phyloP scores from a whole-genome alignment of 257 asterid species.

The Ophiorrhiza pumila region DNA sequence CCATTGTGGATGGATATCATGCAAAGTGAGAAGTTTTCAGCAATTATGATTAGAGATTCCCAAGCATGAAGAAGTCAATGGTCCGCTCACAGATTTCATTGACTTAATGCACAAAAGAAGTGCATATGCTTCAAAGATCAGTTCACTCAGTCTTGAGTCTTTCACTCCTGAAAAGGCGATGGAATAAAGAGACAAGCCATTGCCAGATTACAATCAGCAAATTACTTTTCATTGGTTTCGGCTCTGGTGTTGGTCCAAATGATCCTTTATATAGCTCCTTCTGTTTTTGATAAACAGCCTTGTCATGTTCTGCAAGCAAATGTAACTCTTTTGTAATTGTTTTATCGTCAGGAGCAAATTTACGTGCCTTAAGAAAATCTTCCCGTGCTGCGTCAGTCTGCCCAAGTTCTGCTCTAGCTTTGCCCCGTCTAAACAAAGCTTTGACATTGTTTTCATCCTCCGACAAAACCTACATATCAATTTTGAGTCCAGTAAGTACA shows the following conservation, averaged over 20 bases:
- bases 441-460: constrained; percentile 88
- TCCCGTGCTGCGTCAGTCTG: constrained; percentile 94
- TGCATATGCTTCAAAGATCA: not conserved
- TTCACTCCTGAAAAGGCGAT: constrained; percentile 48
- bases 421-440: constrained; percentile 87
- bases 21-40: not conserved
- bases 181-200: constrained; percentile 61
- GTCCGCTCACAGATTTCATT: not conserved
- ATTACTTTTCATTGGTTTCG: constrained; percentile 47
- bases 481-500: not conserved
- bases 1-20: not conserved
- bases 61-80: not conserved
- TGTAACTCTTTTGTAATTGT: constrained; percentile 68
- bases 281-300: constrained; percentile 81
- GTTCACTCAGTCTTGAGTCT: constrained; percentile 57
- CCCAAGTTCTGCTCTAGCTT: constrained; percentile 93
- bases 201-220: constrained; percentile 60
- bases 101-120: constrained; percentile 3
- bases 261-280: constrained; percentile 92
- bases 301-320: constrained; percentile 72
- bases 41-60: not conserved
- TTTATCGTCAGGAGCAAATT: constrained; percentile 78
- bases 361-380: constrained; percentile 80
- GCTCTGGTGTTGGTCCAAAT: constrained; percentile 65
- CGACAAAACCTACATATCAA: constrained; percentile 53